These are phyloP conservation scores for Nothophytophthora sp. DNA, from an alignment of 352 stramenopile species.

Conservation along the genomic window DNA sequence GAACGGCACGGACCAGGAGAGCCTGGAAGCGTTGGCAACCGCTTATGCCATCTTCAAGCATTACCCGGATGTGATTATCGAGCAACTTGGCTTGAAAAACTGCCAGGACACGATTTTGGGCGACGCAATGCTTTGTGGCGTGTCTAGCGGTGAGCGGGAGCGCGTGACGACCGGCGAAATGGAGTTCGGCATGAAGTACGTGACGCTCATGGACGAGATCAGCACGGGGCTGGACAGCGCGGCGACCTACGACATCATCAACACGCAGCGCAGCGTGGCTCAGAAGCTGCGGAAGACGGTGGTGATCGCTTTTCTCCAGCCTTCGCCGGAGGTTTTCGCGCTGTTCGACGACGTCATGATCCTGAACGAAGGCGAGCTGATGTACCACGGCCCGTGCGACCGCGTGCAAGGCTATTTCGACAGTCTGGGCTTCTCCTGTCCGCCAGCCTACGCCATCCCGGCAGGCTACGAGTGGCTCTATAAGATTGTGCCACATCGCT, in stretches of 20 bases:
- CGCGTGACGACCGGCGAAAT: conserved; percentile 86
- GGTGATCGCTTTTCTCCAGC: conserved; percentile 79
- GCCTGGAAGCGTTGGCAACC: conserved; percentile 3
- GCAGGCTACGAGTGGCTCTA: too few relatives aligned
- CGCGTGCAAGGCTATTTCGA: conserved; percentile 38
- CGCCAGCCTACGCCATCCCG: too few relatives aligned
- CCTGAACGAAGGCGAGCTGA: conserved; percentile 81
- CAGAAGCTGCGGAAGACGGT: conserved; percentile 28
- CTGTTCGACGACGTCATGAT: conserved; percentile 70
- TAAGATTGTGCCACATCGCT: too few relatives aligned
- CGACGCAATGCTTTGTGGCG: too few relatives aligned
- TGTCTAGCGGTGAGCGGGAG: conserved; percentile 71
- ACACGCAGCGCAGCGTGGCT: conserved; percentile 18
- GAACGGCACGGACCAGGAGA: conserved; percentile 26
- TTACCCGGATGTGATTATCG: conserved; percentile 30
- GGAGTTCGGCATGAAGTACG: conserved; percentile 70
- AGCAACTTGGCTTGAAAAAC: conserved; percentile 20
- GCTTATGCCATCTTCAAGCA: conserved; percentile 6
- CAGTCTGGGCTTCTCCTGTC: conserved; percentile 34
- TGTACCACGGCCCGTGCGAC: conserved; percentile 62
- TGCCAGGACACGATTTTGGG: conserved; percentile 52
- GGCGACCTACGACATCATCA: conserved; percentile 43
- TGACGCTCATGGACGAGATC: conserved; percentile 91
- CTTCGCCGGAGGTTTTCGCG: conserved; percentile 88
- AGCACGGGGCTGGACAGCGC: conserved; percentile 88